Evolutionary conservation across 768 basidiomycete genomes (phyloP), one percentile per base, ranked within the genome.

Genomic region (Peribolospora baueri): DNA sequence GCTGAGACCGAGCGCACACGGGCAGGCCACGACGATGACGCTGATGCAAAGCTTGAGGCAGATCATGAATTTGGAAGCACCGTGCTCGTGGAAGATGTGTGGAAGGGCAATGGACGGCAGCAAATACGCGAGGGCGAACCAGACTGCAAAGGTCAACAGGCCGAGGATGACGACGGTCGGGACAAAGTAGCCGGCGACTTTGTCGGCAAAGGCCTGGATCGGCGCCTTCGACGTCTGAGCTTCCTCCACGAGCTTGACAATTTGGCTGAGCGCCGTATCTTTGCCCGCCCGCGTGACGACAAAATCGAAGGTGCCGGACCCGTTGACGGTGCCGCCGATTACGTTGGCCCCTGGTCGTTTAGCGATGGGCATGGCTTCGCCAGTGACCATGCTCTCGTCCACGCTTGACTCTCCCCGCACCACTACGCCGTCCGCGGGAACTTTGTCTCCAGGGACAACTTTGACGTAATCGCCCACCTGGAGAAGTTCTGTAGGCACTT

Each of bases 211-310:
- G 4, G 83, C 84, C 65, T 98, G 93, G 59, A 98, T 95, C 7
- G 93, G 93, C 2, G 93, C 91, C 67, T 97, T 97, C 56, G 81
- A 83, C 3, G 90, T 97, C 69, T 97, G 93, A 1, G 93, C 93
- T 46, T 97, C 88, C 65, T 97, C 90, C 59, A 98, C 93, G 54
- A 97, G 79, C 61, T 79, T 79, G 57, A 97, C 91, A 59, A 98
- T 95, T 69, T 97, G 93, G 3, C 88, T 77, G 7, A 98, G 75
- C 0, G 93, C 88, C 0, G 93, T 95, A 65, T 98, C 88, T 63
- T 86, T 83, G 45, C 93, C 93, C 4, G 93, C 88, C 9, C 88
- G 82, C 1, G 84, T 88, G 62, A 98, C 87, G 41, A 80, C 68
- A 81, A 98, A 88, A 65, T 97, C 86, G 67, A 97, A 84, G 1